Evolutionary conservation across 169 alveolate species (phyloP), one percentile per base, ranked within the genome.

Genomic region (Plasmodium fragile): DNA sequence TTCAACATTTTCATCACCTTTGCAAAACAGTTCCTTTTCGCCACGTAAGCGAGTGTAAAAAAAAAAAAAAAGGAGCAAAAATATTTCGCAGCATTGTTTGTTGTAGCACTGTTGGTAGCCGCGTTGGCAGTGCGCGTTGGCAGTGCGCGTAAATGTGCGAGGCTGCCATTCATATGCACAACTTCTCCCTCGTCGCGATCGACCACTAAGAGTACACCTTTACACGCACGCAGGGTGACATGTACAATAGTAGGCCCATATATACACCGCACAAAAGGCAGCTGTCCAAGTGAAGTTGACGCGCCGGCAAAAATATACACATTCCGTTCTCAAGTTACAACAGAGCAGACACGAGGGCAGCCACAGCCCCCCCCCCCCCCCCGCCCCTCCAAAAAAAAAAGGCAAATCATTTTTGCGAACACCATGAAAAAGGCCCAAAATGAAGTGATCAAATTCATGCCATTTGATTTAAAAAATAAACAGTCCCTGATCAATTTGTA

Each of bases 371-470:
- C n/a, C n/a, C n/a, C n/a, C n/a, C n/a, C n/a, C n/a, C n/a, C n/a
- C n/a, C n/a, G n/a, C n/a, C n/a, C n/a, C n/a, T n/a, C n/a, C n/a
- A n/a, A n/a, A n/a, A n/a, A n/a, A 0, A 10, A 11, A 34, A 72
- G 30, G 41, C 49, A 18, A 16, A 28, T 13, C n/a, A 73, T 13
- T 13, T 11, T 11, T 32, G 6, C 25, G 6, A 55, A 49, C 82
- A 82, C 59, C n/a, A 85, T 87, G 93, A 87, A 87, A 87, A 77
- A 30, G 59, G 73, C 41, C 32, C 69, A 78, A 59, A 77, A 77
- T 28, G 89, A 55, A 52, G 36, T 87, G 18, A 0, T 39, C 4
- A 77, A 77, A 28, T 75, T 87, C 41, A 43, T 34, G 0, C 28
- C 45, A 25, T 78, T 78, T 28, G 90, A 78, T 18, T 78, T 87